Conservation (phyloP, 2,329 filamentous ascomycete genomes). For the Fusarium sulawesiense region DNA sequence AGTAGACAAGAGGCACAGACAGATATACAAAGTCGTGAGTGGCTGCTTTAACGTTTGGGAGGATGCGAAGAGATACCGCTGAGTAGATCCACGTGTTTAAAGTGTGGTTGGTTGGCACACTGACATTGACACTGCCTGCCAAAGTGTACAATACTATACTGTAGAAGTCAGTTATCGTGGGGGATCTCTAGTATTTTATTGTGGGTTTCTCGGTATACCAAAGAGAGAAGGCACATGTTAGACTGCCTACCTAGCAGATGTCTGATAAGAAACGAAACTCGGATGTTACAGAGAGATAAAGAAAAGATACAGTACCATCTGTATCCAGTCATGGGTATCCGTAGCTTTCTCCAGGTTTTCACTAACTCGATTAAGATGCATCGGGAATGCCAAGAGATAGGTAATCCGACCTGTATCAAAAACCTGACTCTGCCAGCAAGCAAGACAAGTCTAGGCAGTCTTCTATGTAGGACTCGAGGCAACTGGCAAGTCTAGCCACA, state of each 20-base stretch:
- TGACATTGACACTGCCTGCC: not conserved
- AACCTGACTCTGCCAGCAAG: not conserved
- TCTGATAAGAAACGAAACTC: conserved; percentile 16
- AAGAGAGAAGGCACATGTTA: conserved; percentile 28
- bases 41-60: conserved; percentile 12
- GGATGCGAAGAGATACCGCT: conserved; percentile 22
- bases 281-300: not conserved
- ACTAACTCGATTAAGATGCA: conserved; percentile 23
- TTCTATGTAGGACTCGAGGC: not conserved
- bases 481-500: not conserved
- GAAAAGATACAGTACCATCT: not conserved
- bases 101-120: conserved; percentile 25
- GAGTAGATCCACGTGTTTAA: conserved; percentile 39
- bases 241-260: not conserved
- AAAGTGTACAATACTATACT: not conserved
- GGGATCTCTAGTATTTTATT: not conserved
- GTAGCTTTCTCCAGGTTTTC: conserved; percentile 27
- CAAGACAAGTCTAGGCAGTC: not conserved
- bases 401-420: conserved; percentile 12
- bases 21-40: conserved; percentile 7
- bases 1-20: not conserved
- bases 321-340: not conserved
- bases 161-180: not conserved
- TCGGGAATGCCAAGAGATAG: conserved; percentile 28
- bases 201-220: conserved; percentile 26